Evolutionary conservation across 495 filamentous ascomycete genomes (phyloP).

Genomic region (Neurospora africana): DNA sequence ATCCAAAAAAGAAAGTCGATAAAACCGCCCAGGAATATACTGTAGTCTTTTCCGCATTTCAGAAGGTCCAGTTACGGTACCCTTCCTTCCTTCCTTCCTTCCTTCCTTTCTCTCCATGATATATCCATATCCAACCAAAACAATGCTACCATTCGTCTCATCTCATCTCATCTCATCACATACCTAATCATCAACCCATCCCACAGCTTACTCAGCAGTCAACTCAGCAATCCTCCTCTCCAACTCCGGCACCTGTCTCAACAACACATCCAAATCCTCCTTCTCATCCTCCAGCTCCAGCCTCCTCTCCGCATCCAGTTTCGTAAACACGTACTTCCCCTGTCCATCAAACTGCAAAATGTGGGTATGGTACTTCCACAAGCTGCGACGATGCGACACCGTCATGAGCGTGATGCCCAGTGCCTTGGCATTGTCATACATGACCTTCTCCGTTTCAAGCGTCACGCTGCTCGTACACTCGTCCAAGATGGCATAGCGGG

Average conservation of each 20-base stretch:
- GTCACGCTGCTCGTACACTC: conserved; percentile 94
- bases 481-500: conserved; percentile 87
- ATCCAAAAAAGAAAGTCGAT: neutral
- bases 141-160: neutral
- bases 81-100: neutral
- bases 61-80: neutral
- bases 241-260: conserved; percentile 77
- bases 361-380: conserved; percentile 92
- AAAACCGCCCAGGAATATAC: neutral
- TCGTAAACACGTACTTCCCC: conserved; percentile 81
- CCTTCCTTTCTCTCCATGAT: neutral
- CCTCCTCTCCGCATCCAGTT: conserved; percentile 78
- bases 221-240: conserved; percentile 77
- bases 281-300: conserved; percentile 89
- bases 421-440: conserved; percentile 93
- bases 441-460: conserved; percentile 82
- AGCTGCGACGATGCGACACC: conserved; percentile 75
- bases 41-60: neutral
- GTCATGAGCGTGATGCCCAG: conserved; percentile 94
- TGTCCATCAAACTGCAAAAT: conserved; percentile 96
- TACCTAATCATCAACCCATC: neutral
- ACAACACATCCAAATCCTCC: conserved; percentile 78
- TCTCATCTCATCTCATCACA: neutral
- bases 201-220: conserved; percentile 24
- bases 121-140: neutral